A percentile compares a stretch with the other conserved stretches of the same genome.
phyloP scores from a whole-genome alignment of 2,329 filamentous ascomycete species.

The Diplodia scrobiculata region DNA sequence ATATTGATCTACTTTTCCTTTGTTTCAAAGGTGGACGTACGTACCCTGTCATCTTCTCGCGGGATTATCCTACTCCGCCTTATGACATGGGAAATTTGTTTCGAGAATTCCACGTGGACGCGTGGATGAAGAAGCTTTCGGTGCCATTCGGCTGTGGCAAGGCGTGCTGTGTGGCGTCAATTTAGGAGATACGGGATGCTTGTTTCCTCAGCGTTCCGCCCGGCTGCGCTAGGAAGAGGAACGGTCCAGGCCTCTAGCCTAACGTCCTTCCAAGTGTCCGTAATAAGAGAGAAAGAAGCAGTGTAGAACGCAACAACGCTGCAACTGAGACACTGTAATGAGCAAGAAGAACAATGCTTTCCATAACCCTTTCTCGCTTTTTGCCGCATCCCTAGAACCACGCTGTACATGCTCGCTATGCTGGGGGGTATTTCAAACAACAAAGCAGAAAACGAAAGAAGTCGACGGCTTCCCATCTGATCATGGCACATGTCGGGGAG shows the following conservation, averaged over 20 bases:
- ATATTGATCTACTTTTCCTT: neutral
- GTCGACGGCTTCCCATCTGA: neutral
- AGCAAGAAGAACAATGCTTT: neutral
- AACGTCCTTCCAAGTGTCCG: conserved; percentile 8
- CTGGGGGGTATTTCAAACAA: neutral
- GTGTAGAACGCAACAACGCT: neutral
- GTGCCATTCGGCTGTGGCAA: neutral
- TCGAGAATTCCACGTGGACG: neutral
- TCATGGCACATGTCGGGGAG: neutral
- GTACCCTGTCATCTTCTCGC: neutral
- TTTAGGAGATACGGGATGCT: neutral
- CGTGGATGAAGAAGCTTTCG: neutral
- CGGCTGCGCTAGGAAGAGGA: neutral
- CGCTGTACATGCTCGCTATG: neutral
- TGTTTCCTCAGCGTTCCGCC: neutral
- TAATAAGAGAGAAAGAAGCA: neutral
- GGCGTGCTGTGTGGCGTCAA: neutral
- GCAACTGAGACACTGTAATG: neutral
- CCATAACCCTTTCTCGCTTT: neutral
- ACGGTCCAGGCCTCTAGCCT: neutral
- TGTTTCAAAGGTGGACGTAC: neutral
- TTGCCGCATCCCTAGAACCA: neutral
- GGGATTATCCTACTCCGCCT: neutral
- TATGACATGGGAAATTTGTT: neutral
- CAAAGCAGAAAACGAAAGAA: neutral